Percentiles rank a stretch among this genome's conserved stretches.
Conservation (phyloP, 1,284 basidiomycete species). For the Mycosarcoma maydis region DNA sequence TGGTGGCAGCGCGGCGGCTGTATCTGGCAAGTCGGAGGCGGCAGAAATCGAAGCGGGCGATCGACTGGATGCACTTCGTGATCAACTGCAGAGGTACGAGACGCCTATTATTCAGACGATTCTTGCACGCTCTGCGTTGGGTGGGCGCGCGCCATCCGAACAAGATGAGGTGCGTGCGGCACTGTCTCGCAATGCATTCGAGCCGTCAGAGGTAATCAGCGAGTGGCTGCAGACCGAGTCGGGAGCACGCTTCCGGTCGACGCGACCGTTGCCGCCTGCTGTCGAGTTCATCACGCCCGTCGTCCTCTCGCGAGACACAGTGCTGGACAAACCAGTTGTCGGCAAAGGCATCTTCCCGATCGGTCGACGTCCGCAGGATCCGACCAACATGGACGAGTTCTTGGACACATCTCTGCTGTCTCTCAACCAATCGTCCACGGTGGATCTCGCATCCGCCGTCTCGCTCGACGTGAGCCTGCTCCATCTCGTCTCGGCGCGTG, state of each 20-base stretch:
- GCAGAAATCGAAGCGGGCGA: not conserved
- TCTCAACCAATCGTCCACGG: no score
- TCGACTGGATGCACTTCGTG: slow-evolving; percentile 4
- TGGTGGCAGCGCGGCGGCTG: no score
- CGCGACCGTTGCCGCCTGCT: not conserved
- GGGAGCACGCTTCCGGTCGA: not conserved
- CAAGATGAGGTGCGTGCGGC: no score
- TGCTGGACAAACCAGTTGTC: no score
- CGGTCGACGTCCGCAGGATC: slow-evolving; percentile 23
- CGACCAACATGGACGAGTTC: slow-evolving; percentile 1
- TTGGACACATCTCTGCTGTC: not conserved
- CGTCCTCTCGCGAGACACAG: not conserved
- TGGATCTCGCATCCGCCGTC: not conserved
- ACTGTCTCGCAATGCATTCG: no score
- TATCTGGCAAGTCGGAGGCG: no score
- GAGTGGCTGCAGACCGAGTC: not conserved
- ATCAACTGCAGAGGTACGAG: slow-evolving; percentile 17
- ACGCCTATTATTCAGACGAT: slow-evolving; percentile 24
- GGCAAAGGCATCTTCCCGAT: slow-evolving; percentile 18
- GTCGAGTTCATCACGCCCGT: not conserved
- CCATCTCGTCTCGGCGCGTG: slow-evolving; percentile 4
- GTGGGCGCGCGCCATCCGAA: not conserved
- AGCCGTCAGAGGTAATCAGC: no score
- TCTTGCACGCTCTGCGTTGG: slow-evolving; percentile 12
- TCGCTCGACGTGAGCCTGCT: slow-evolving; percentile 8